Base-by-base conservation (phyloP, 768 basidiomycete genomes). In the Pleurotus tuber-regium region DNA sequence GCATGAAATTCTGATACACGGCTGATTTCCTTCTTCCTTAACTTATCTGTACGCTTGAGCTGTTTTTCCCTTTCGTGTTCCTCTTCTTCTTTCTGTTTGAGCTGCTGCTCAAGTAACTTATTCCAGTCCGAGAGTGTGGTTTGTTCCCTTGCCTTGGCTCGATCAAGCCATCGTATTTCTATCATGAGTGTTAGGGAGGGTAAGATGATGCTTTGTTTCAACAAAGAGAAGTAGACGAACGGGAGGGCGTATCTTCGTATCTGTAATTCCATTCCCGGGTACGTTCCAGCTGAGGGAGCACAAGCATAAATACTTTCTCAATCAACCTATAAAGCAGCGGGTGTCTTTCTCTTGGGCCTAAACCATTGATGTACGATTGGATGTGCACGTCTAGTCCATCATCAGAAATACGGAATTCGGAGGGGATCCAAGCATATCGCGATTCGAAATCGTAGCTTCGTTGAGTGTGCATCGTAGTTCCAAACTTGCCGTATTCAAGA, bases 311-410 rank as follows among this genome's bases (percentile, higher is more conserved):
- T 16, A 49, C 46, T 33, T 56, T 56, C 25, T 58, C 57, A 16
- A 58, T 52, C 18, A 58, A 36, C n/a, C 55, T 31, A 38, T 53
- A 58, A 2, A 58, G 47, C 25, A n/a, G 28, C 4, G 50, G 50
- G 36, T 29, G 43, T 16, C 50, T n/a, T 31, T 54, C 57, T 26
- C 57, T 26, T 9, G 57, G 48, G 6, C 57, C 57, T 21, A 57
- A 30, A 12, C 52, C 56, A 30, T 59, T 59, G 43, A 59, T 59
- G 47, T 59, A 59, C 3, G 52, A 50, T n/a, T 54, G n/a, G 42
- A 59, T 59, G 14, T 35, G 51, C 23, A 54, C 56, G 31, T 57
- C 52, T 12, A 23, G 50, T 31, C 56, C 57, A 41, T 57, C 56
- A 16, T 38, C 16, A 2, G 38, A 44, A 23, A 59, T 42, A 11